Conservation (phyloP, 331 rosid genomes). For the Pyracantha coccinea region DNA sequence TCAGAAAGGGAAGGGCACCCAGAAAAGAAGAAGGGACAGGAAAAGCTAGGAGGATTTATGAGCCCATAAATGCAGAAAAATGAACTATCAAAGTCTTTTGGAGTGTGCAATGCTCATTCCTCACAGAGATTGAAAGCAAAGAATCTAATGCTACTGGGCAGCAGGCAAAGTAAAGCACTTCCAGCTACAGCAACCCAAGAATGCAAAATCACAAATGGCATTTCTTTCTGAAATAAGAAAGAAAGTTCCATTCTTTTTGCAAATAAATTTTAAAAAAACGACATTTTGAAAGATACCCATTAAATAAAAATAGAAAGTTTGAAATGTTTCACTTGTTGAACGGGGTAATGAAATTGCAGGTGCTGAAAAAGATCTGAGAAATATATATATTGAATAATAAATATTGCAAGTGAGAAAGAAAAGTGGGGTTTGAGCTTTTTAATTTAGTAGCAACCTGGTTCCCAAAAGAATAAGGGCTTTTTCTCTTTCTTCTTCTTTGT, state of each 20-base stretch:
- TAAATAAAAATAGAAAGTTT: conserved; percentile 24
- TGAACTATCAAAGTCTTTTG: conserved; percentile 23
- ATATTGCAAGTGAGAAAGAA: conserved; percentile 25
- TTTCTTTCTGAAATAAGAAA: neutral
- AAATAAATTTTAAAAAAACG: conserved; percentile 11
- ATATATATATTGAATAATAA: neutral
- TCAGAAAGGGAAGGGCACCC: conserved; percentile 66
- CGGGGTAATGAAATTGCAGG: conserved; percentile 22
- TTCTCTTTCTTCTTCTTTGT: no score
- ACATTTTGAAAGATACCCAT: conserved; percentile 28
- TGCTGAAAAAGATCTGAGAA: conserved; percentile 7
- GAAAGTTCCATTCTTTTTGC: conserved; percentile 6
- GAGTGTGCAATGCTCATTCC: conserved; percentile 37
- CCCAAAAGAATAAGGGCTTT: conserved; percentile 15
- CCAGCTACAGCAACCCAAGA: conserved; percentile 42
- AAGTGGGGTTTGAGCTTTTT: conserved; percentile 36
- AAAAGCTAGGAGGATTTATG: conserved; percentile 45
- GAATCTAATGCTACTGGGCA: conserved; percentile 65
- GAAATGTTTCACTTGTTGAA: conserved; percentile 17
- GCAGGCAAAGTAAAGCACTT: conserved; percentile 54
- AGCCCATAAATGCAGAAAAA: conserved; percentile 37
- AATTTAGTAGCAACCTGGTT: conserved; percentile 38
- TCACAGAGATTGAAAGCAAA: conserved; percentile 17
- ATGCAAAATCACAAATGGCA: conserved; percentile 22
- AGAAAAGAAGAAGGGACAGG: conserved; percentile 17